Percentiles rank a stretch among this genome's conserved stretches.
Evolutionary conservation across 345 rosid species (phyloP).

Genomic region (sweet orange (Citrus sinensis)): DVS_A1.0 CM039163.1:6987501-6988000

Average conservation of each 20-base stretch:
- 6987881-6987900: constrained; percentile 2
- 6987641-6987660: neutral
- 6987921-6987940: neutral
- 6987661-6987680: neutral
- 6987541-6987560: neutral
- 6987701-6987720: neutral
- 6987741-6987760: neutral
- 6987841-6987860: neutral
- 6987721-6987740: neutral
- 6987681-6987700: neutral
- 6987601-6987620: neutral
- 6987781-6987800: neutral
- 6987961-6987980: neutral
- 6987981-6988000: neutral
- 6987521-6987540: neutral
- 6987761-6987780: neutral
- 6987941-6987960: neutral
- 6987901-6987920: neutral
- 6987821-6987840: neutral
- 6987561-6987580: neutral
- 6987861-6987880: constrained; percentile 1
- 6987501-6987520: neutral
- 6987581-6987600: neutral
- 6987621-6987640: too few relatives aligned
- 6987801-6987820: neutral